These are phyloP conservation scores for Fusarium pininemorale DNA, from an alignment of 2,329 filamentous ascomycete genomes.

Conservation along the genomic window DNA sequence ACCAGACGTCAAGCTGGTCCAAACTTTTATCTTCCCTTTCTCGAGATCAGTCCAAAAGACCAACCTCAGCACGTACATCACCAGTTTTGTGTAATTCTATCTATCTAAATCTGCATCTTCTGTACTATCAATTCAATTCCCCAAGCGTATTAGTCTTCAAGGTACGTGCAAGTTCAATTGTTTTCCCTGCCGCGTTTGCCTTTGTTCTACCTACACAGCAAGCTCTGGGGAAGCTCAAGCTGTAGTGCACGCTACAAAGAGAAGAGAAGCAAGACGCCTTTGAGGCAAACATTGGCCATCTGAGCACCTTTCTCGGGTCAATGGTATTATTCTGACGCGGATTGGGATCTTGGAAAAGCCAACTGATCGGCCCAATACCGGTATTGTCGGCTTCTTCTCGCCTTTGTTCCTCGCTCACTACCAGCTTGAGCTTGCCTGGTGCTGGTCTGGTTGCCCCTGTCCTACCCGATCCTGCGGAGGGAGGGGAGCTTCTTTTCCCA, in stretches of 20 bases:
- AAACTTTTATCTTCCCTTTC: constrained; percentile 46
- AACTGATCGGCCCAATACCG: constrained; percentile 24
- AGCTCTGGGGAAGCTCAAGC: constrained; percentile 13
- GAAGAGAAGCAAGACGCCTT: constrained; percentile 17
- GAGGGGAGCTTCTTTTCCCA: constrained; percentile 23
- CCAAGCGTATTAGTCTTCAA: constrained; percentile 36
- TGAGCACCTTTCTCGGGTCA: constrained; percentile 7
- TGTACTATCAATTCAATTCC: constrained; percentile 24
- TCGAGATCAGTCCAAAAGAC: constrained; percentile 40
- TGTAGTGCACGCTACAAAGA: not conserved
- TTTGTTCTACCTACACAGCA: constrained; percentile 15
- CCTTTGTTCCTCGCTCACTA: constrained; percentile 4
- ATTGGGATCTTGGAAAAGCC: constrained; percentile 35
- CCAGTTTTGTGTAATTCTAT: constrained; percentile 31
- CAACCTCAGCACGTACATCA: constrained; percentile 36
- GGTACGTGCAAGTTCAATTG: constrained; percentile 37
- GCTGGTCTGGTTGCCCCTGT: constrained; percentile 15
- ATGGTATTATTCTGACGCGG: constrained; percentile 11
- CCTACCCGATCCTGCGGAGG: constrained; percentile 30
- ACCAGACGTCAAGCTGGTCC: constrained; percentile 25
- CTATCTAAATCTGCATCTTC: constrained; percentile 14
- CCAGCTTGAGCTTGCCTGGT: not conserved
- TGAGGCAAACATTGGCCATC: constrained; percentile 20
- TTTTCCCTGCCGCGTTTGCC: constrained; percentile 17
- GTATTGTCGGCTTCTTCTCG: constrained; percentile 14